Evolutionary conservation across 2,329 filamentous ascomycete species (phyloP), one percentile per base, ranked within the genome.

Genomic region (Xylaria digitata): DNA sequence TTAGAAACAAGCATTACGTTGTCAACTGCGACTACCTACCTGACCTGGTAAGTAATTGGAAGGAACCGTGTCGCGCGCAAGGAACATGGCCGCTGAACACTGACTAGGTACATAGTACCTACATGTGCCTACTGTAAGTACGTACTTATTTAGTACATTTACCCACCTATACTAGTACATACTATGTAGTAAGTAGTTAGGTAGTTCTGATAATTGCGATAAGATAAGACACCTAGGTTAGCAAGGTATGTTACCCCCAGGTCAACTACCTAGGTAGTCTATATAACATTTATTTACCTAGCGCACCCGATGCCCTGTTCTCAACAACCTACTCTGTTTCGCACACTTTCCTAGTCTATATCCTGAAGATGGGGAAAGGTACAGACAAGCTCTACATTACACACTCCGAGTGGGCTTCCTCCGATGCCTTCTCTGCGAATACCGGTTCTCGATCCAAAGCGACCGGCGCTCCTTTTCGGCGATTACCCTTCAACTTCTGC

Each of bases 401-500:
- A 62, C 96, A 99, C 82, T 96, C 93, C 46, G 96, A 99, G 85
- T 99, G 96, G 96, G 90, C 93, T 7, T 97, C 94, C 6, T 89
- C 91, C 54, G 94, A 97, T 80, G 90, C 93, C 66, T 97, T 92
- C 81, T 92, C 92, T 37, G 93, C 94, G 72, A 94, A 90, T 77
- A 90, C 87, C 32, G 92, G 92, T 57, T 78, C 86, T 77, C 78
- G 89, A 81, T 80, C 85, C 79, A 78, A 85, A 54, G 80, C 82
- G 2, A 80, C 80, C 23, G 87, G 88, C 70, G 86, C 88, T 55
- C 86, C 87, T 43, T 98, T 98, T 83, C 93, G 91, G 76, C 91
- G 93, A 52, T 87, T 99, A 1, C 96, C 96, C 34, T 99, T 96
- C 87, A 98, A 97, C 85, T 98, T 96, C 82, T 99, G 96, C 87